Percentiles rank a stretch among this genome's conserved stretches.
These are phyloP conservation scores for Ascomycota sp. DNA, from an alignment of 2,329 filamentous ascomycete genomes.

Conservation along the genomic window DNA sequence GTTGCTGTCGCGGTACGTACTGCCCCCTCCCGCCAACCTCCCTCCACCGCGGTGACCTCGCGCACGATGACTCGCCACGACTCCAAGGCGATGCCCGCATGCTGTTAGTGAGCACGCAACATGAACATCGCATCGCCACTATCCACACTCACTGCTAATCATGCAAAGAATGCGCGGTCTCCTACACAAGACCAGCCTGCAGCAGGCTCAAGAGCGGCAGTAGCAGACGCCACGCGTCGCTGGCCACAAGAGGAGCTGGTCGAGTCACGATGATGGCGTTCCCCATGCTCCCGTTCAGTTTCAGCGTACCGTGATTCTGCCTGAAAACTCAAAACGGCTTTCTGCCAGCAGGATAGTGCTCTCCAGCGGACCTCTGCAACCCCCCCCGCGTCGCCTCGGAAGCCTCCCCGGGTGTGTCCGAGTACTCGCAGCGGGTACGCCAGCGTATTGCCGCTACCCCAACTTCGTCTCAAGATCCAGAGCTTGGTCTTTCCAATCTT, in stretches of 20 bases:
- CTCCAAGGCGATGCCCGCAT: too few species aligned
- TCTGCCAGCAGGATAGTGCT: constrained; percentile 26
- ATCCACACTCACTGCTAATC: too few species aligned
- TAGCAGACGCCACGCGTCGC: constrained; percentile 18
- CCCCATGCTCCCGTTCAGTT: constrained; percentile 8
- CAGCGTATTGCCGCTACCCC: constrained; percentile 31
- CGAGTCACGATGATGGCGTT: constrained; percentile 5
- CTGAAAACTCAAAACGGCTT: constrained; percentile 10
- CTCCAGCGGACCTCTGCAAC: too few species aligned
- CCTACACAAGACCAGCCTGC: constrained; percentile 29
- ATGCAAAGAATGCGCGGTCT: constrained; percentile 21
- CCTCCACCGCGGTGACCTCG: too few species aligned
- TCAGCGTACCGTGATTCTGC: constrained; percentile 13
- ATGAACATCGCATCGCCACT: too few species aligned
- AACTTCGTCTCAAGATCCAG: constrained; percentile 26
- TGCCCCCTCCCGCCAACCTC: too few species aligned
- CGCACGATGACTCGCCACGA: too few species aligned
- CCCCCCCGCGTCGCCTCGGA: too few species aligned
- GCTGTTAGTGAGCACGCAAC: too few species aligned
- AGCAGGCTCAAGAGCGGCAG: constrained; percentile 19
- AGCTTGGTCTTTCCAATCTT: constrained; percentile 40
- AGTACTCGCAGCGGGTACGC: constrained; percentile 41
- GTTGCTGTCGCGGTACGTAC: too few species aligned
- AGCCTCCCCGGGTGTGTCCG: constrained; percentile 21
- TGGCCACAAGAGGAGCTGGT: constrained; percentile 26